Evolutionary conservation across 768 basidiomycete species (phyloP).

Genomic region (Amanita brunnescens): DNA sequence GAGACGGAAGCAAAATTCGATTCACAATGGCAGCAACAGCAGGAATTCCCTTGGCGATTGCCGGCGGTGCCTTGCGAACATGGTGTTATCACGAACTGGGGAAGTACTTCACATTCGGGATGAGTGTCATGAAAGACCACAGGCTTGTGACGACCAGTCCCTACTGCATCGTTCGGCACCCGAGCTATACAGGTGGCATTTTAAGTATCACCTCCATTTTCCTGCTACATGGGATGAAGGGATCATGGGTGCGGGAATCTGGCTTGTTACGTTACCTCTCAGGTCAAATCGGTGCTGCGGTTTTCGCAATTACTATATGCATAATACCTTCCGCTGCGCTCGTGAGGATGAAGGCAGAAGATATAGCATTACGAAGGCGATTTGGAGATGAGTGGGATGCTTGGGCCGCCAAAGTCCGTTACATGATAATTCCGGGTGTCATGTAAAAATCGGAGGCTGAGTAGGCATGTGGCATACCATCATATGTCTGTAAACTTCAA

Average conservation of each 20-base stretch:
- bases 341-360: background rate
- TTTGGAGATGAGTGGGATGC: too few relatives aligned
- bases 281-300: background rate
- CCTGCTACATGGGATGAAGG: background rate
- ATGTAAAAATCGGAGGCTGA: too few relatives aligned
- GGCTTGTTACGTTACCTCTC: background rate
- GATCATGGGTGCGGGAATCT: background rate
- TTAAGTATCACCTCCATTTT: background rate
- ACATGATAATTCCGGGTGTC: too few relatives aligned
- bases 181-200: background rate
- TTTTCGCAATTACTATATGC: background rate
- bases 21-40: background rate
- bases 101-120: background rate
- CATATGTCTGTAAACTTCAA: too few relatives aligned
- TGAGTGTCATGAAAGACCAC: too few relatives aligned
- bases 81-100: background rate
- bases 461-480: too few relatives aligned
- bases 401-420: too few relatives aligned
- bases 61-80: background rate
- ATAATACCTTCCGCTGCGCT: background rate
- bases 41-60: background rate
- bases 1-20: background rate
- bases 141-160: constrained; percentile 2
- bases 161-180: background rate
- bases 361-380: background rate